Evolutionary conservation across 139 green algal genomes (phyloP), one percentile per base, ranked within the genome.

Genomic region (Asterochloris sp.): DNA sequence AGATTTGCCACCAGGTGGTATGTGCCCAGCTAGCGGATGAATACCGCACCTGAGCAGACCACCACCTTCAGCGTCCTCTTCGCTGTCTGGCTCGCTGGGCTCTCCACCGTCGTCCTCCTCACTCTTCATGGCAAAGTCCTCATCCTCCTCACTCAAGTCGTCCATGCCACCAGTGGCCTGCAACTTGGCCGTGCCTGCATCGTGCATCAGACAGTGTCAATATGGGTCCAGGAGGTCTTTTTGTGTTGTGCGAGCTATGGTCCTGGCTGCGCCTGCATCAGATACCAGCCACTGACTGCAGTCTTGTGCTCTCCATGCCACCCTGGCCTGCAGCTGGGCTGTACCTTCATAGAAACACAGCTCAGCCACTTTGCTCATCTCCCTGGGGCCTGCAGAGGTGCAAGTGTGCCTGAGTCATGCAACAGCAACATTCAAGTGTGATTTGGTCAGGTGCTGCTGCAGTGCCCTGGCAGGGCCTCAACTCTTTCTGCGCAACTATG

Each of bases 71-170:
- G 47, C 85, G n/a, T 88, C 85, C n/a, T 78, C 88, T 29, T 86
- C 84, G 64, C 89, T 85, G 2, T 87, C 85, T 12, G 78, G 71
- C 23, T 64, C 84, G 1, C 80, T 82, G 16, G 54, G 86, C 60
- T 92, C 90, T 73, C 91, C 89, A 73, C 94, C 92, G 21, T 94
- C 92, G 23, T 92, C 88, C 63, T 92, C 91, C 63, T 82, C 86
- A 14, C 26, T 62, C 69, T 88, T 85, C 71, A 71, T 79, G 54
- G 27, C 83, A 86, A 91, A 93, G 83, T 91, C 89, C 54, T 85
- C 89, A 63, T 93, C 88, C 60, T 92, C 87, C 24, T 93, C 89
- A 73, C 90, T 87, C 9, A 87, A 82, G 63, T 90, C 89, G 73
- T 85, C 89, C 29, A 84, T 76, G 9, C 84, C 87, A 11, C 77